phyloP scores from a whole-genome alignment of 2,329 filamentous ascomycete species.

The Stromatinia cepivora region DNA sequence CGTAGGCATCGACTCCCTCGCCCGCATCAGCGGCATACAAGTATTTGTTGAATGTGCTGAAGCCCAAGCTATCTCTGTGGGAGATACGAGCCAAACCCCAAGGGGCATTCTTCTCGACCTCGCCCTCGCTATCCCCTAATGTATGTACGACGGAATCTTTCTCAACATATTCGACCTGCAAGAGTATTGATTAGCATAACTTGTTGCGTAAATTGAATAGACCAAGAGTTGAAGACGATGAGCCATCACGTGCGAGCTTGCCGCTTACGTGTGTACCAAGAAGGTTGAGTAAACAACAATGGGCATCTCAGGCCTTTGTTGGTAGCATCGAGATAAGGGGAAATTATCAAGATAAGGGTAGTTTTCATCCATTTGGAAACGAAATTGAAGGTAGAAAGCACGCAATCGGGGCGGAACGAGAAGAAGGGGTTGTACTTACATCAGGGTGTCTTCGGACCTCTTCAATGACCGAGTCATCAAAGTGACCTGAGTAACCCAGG shows the following conservation, averaged over 20 bases:
- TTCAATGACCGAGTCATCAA: slow-evolving; percentile 90
- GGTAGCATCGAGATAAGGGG: slow-evolving; percentile 7
- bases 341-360: neutral
- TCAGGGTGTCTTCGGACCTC: slow-evolving; percentile 92
- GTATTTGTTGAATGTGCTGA: slow-evolving; percentile 98
- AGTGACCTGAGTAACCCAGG: slow-evolving; percentile 93
- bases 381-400: slow-evolving; percentile 2
- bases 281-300: neutral
- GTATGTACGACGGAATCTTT: slow-evolving; percentile 90
- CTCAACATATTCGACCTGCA: slow-evolving; percentile 93
- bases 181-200: slow-evolving; percentile 32
- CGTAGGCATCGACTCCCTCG: slow-evolving; percentile 97
- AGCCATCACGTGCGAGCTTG: slow-evolving; percentile 33
- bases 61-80: slow-evolving; percentile 82
- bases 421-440: slow-evolving; percentile 63
- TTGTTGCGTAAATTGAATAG: slow-evolving; percentile 15
- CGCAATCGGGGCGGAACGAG: slow-evolving; percentile 3
- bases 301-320: neutral
- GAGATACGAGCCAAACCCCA: slow-evolving; percentile 99
- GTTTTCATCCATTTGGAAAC: slow-evolving; percentile 11
- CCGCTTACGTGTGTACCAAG: slow-evolving; percentile 20
- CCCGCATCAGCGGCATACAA: slow-evolving; percentile 85
- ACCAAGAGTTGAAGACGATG: slow-evolving; percentile 6
- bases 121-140: slow-evolving; percentile 56
- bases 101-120: slow-evolving; percentile 88